These are phyloP conservation scores for Mortierella sp. DNA, from an alignment of 371 early-diverging fungal genomes.

Conservation along the genomic window DNA sequence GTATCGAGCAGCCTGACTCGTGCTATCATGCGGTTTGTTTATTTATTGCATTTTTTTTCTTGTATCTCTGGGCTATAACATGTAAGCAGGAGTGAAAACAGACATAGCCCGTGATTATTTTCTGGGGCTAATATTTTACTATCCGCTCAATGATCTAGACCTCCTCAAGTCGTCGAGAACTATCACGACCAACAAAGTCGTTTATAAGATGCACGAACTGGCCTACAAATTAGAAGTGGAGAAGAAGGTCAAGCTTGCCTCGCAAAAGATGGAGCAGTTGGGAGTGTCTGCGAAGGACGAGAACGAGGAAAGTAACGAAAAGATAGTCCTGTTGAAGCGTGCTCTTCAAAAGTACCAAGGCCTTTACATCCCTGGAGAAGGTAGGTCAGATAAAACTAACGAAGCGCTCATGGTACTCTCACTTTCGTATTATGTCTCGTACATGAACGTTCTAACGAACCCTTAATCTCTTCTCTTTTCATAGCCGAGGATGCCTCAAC, in stretches of 20 bases:
- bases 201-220: conserved; percentile 86
- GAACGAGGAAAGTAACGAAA: conserved; percentile 80
- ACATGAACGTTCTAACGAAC: neutral
- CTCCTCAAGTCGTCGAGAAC: conserved; percentile 78
- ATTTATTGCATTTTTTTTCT: neutral
- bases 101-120: neutral
- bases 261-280: conserved; percentile 65
- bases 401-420: neutral
- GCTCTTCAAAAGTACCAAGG: conserved; percentile 88
- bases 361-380: conserved; percentile 70
- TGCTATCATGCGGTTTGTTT: neutral
- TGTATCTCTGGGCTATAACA: conserved; percentile 8
- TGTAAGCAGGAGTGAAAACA: neutral
- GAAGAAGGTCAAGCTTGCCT: conserved; percentile 83
- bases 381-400: conserved; percentile 10
- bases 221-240: conserved; percentile 91
- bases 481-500: conserved; percentile 31
- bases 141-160: conserved; percentile 55
- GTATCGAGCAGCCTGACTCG: neutral
- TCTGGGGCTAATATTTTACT: neutral
- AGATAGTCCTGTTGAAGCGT: conserved; percentile 80
- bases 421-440: neutral
- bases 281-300: conserved; percentile 60
- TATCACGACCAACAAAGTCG: conserved; percentile 88
- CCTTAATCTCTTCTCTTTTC: neutral